These are phyloP conservation scores for Malassezia obtusa DNA, from an alignment of 1,284 basidiomycete genomes.

Conservation along the genomic window DNA sequence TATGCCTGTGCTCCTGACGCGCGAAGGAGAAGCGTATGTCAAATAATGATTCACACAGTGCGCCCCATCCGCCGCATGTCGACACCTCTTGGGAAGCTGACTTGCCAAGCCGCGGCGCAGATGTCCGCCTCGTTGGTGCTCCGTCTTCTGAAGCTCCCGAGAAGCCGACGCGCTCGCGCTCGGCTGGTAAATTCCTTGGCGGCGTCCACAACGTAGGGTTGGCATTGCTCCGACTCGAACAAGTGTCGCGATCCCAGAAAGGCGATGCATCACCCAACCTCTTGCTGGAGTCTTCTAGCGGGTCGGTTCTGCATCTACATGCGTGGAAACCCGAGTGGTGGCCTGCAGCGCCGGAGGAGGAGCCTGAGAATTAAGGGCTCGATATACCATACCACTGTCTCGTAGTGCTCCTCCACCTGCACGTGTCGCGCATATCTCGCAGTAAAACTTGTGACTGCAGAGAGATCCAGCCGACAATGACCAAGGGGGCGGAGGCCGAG, in stretches of 20 bases:
- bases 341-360: neutral
- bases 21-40: slow-evolving; percentile 6
- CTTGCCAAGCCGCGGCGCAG: slow-evolving; percentile 14
- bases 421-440: too few relatives aligned
- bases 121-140: slow-evolving; percentile 21
- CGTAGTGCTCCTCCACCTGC: too few relatives aligned
- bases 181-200: slow-evolving; percentile 34
- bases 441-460: too few relatives aligned
- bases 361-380: neutral
- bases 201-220: slow-evolving; percentile 38
- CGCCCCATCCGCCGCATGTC: neutral
- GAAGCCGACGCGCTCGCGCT: slow-evolving; percentile 7
- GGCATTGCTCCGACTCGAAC: slow-evolving; percentile 32
- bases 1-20: slow-evolving; percentile 57
- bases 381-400: neutral
- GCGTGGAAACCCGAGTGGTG: neutral
- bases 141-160: neutral
- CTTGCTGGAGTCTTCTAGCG: slow-evolving; percentile 2
- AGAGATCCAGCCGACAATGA: too few relatives aligned
- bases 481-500: too few relatives aligned
- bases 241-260: slow-evolving; percentile 20
- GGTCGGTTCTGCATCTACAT: neutral
- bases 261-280: neutral
- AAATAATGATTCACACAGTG: neutral
- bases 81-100: neutral